phyloP scores from a whole-genome alignment of 257 asterid species.

The Solanum okadae region DNA sequence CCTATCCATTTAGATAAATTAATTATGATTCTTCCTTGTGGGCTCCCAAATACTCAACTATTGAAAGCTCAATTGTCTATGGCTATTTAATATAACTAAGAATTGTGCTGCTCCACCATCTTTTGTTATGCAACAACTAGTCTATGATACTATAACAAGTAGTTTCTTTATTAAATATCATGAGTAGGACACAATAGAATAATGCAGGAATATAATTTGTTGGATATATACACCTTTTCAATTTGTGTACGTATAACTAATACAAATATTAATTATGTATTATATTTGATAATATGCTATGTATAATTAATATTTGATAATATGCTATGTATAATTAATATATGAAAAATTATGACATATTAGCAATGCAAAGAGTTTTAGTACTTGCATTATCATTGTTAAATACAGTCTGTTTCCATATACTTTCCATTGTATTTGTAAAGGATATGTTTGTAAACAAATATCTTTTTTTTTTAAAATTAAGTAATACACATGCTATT shows the following conservation, averaged over 20 bases:
- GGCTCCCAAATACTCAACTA: background rate
- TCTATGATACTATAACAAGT: background rate
- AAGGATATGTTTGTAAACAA: background rate
- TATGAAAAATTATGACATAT: too few relatives aligned
- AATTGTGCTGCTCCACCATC: background rate
- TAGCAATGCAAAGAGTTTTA: background rate
- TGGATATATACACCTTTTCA: too few relatives aligned
- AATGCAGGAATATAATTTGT: background rate
- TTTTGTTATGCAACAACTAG: background rate
- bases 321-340: too few relatives aligned
- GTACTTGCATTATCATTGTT: background rate
- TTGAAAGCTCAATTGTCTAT: background rate
- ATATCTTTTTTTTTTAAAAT: too few relatives aligned
- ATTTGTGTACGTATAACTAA: too few relatives aligned
- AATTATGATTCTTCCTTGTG: background rate
- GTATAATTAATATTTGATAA: too few relatives aligned
- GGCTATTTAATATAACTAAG: background rate
- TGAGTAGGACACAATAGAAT: background rate
- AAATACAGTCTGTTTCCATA: background rate
- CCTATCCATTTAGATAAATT: too few relatives aligned
- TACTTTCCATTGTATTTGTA: background rate
- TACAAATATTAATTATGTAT: too few relatives aligned
- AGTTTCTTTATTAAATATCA: too few relatives aligned
- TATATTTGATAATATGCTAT: too few relatives aligned
- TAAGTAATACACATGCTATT: too few relatives aligned